Conservation (phyloP, 352 stramenopile genomes). For the Thraustochytrium sp. region DNA sequence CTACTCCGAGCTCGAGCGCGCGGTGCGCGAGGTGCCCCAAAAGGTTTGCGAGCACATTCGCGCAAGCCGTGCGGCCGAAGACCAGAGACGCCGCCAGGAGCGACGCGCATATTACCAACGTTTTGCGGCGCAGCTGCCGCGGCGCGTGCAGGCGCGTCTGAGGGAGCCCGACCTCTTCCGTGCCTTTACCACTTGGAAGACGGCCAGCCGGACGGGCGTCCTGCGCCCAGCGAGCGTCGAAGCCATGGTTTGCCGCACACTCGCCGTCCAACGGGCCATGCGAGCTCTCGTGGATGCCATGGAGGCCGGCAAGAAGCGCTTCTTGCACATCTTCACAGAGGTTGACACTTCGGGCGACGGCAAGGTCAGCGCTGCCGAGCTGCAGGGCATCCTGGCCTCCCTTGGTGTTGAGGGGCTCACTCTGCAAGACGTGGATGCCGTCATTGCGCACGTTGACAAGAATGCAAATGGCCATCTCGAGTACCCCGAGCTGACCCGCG, state of each 20-base stretch:
- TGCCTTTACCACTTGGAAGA: background rate
- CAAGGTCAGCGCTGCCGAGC: background rate
- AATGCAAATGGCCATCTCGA: background rate
- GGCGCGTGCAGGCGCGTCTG: background rate
- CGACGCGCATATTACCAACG: background rate
- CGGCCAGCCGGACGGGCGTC: background rate
- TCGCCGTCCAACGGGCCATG: background rate
- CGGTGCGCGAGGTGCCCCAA: background rate
- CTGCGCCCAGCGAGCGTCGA: background rate
- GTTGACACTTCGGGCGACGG: background rate
- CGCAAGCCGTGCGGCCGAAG: background rate
- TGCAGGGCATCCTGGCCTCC: background rate
- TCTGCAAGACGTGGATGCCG: background rate
- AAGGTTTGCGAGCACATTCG: background rate
- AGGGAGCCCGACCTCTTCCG: background rate
- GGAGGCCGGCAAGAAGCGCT: background rate
- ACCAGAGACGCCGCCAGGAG: background rate
- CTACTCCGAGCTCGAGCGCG: background rate
- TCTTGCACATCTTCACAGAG: constrained; percentile 1
- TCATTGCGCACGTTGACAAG: background rate
- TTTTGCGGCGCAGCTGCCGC: background rate
- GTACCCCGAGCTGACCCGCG: constrained; percentile 6
- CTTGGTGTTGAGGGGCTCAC: background rate
- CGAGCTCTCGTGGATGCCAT: background rate
- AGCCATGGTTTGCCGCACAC: background rate